Conservation (phyloP, 306 rosid genomes). For the Quercus gilva region DNA sequence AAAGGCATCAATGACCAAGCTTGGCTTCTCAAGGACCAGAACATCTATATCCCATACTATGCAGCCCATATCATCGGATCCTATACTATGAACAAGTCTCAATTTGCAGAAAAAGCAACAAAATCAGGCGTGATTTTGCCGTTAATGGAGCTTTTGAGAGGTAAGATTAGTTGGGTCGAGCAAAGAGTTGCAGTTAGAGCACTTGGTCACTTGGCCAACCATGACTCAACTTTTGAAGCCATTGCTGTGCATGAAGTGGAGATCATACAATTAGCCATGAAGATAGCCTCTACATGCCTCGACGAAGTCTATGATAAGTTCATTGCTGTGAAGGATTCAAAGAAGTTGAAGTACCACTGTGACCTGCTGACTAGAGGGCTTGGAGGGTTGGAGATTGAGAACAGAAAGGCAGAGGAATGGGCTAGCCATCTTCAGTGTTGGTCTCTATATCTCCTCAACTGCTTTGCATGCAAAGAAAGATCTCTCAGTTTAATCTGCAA, state of each 20-base stretch:
- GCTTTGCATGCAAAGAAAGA: slow-evolving; percentile 52
- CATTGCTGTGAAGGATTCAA: slow-evolving; percentile 24
- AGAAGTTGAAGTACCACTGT: slow-evolving; percentile 55
- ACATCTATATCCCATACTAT: slow-evolving; percentile 62
- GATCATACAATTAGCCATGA: slow-evolving; percentile 40
- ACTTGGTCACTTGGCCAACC: slow-evolving; percentile 57
- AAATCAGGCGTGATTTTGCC: slow-evolving; percentile 52
- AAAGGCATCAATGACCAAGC: slow-evolving; percentile 38
- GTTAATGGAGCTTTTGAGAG: slow-evolving; percentile 51
- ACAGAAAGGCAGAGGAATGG: slow-evolving; percentile 71
- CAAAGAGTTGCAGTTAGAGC: slow-evolving; percentile 70
- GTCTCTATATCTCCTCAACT: slow-evolving; percentile 54
- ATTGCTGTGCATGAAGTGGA: slow-evolving; percentile 38
- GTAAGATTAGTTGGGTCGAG: slow-evolving; percentile 71
- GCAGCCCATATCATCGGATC: slow-evolving; percentile 79
- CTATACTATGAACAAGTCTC: slow-evolving; percentile 48
- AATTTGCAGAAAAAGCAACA: slow-evolving; percentile 44
- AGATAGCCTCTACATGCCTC: slow-evolving; percentile 39
- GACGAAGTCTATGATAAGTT: slow-evolving; percentile 47
- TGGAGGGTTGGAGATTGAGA: slow-evolving; percentile 56
- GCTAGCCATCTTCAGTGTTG: slow-evolving; percentile 62
- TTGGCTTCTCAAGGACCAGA: slow-evolving; percentile 58
- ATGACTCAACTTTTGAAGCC: slow-evolving; percentile 47
- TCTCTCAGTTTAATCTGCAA: slow-evolving; percentile 50
- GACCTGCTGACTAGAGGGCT: slow-evolving; percentile 58